These are phyloP conservation scores for Cajanus cajan DNA, from an alignment of 306 rosid genomes.

Conservation along the genomic window DNA sequence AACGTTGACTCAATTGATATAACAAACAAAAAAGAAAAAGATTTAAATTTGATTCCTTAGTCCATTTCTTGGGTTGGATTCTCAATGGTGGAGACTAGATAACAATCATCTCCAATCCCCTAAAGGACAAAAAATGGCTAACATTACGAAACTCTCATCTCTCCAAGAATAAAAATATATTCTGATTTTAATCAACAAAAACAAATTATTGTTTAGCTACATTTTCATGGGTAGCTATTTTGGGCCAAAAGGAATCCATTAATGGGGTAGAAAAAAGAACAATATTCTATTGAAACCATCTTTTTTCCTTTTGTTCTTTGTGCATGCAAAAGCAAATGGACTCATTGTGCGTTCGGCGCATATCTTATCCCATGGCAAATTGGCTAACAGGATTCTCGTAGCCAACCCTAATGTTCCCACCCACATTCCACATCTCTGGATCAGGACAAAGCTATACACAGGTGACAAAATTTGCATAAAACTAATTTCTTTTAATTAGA, in stretches of 20 bases:
- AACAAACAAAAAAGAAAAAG: not conserved
- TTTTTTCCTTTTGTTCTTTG: not conserved
- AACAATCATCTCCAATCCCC: not conserved
- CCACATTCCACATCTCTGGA: not conserved
- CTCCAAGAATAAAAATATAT: not conserved
- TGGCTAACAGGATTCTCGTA: not conserved
- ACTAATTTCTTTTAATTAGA: not conserved
- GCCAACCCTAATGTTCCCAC: not conserved
- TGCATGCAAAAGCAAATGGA: not conserved
- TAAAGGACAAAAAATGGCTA: not conserved
- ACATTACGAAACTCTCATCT: not conserved
- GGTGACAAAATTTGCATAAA: not conserved
- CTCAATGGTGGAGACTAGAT: not conserved
- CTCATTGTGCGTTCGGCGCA: not conserved
- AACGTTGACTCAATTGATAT: not conserved
- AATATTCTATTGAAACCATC: not conserved
- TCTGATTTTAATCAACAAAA: not conserved
- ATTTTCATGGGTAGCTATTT: not conserved
- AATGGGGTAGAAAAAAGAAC: not conserved
- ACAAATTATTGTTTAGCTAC: not conserved
- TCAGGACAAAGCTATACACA: not conserved
- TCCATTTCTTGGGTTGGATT: not conserved
- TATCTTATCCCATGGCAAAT: constrained; percentile 21
- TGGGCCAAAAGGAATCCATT: constrained; percentile 3
- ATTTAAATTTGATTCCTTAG: not conserved